Conservation (phyloP, 2,329 filamentous ascomycete species). For the Dactylonectria estremocensis region DNA sequence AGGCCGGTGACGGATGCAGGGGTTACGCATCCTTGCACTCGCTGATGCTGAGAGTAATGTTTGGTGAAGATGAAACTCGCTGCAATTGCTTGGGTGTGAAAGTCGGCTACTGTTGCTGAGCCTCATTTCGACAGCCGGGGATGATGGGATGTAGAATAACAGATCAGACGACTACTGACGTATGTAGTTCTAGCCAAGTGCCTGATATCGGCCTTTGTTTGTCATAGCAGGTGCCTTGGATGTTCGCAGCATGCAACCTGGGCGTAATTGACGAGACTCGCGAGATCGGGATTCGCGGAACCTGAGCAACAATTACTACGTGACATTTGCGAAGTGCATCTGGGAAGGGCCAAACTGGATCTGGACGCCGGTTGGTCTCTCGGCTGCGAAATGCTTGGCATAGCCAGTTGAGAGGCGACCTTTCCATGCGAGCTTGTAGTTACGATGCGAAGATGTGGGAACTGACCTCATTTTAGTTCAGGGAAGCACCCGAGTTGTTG, state of each 20-base stretch:
- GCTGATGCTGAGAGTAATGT: neutral
- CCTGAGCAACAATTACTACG: neutral
- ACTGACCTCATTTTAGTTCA: constrained; percentile 13
- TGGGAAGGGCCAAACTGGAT: constrained; percentile 13
- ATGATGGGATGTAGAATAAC: neutral
- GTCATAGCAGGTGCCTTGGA: neutral
- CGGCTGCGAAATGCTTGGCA: constrained; percentile 12
- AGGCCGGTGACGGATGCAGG: constrained; percentile 1
- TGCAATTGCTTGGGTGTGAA: neutral
- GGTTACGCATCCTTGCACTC: neutral
- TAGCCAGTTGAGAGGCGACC: neutral
- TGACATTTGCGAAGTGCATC: neutral
- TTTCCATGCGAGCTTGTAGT: constrained; percentile 8
- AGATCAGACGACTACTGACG: neutral
- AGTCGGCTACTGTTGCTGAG: neutral
- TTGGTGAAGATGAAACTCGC: constrained; percentile 4
- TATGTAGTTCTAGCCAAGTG: neutral
- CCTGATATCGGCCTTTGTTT: neutral
- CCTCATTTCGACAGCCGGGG: neutral
- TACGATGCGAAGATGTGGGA: constrained; percentile 2
- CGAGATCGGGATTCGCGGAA: constrained; percentile 6
- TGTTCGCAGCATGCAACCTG: neutral
- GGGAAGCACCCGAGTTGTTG: constrained; percentile 3
- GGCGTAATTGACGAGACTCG: constrained; percentile 10
- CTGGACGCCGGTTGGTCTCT: constrained; percentile 6